Evolutionary conservation across 768 basidiomycete species (phyloP), one percentile per base, ranked within the genome.

Genomic region (Suillus americanus): DNA sequence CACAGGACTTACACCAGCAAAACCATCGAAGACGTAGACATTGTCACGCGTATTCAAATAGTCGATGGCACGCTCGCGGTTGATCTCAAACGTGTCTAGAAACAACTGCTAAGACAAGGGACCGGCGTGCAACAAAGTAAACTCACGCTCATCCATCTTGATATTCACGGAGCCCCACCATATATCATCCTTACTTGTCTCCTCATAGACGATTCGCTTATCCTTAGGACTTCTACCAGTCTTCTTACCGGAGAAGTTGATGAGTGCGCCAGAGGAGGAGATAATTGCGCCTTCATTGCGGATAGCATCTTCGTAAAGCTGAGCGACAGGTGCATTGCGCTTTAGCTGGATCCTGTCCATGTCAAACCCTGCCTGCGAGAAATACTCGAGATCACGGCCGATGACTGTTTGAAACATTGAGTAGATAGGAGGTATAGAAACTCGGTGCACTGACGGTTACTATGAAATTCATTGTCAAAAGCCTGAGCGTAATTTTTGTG

Each of bases 161-260:
- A 99, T 99, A 82, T 99, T 99, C 71, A 99, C 95, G 37, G 94
- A 90, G 46, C 97, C 97, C 97, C 97, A 99, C 96, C 97, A 99
- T 77, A 99, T 91, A 67, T 98, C 88, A 74, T 98, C 95, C 79
- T 95, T 97, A 80, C 88, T 90, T 61, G 93, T 91, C 71, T 99
- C 96, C 78, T 99, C 97, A 76, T 84, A 99, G 73, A 99, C 97
- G 74, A 99, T 98, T 67, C 97, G 95, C 86, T 99, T 99, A 87
- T 99, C 97, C 77, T 99, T 99, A 61, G 97, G 97, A 70, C 89
- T 91, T 57, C 97, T 86, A 63, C 97, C 97, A 3, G 97, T 99
- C 85, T 99, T 99, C 85, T 98, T 99, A 35, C 97, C 97, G 12
- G 95, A 97, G 73, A 99, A 99, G 86, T 99, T 99, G 89, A 99